Evolutionary conservation across 148 eudicot genomes (phyloP).

Genomic region (Simmondsia chinensis): DNA sequence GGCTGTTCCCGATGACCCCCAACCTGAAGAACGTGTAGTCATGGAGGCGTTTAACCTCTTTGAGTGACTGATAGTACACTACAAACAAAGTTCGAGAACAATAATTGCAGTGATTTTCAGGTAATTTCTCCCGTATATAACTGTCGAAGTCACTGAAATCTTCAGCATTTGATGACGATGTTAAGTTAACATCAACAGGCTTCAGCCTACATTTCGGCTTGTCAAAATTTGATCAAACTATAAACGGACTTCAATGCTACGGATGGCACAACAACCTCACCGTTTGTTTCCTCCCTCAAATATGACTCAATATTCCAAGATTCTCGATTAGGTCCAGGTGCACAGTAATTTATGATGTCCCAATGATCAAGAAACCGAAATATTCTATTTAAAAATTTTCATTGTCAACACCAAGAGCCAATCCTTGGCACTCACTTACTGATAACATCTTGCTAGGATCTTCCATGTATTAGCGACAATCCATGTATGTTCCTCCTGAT

Average conservation of each 20-base stretch:
- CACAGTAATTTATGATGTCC: conserved; percentile 88
- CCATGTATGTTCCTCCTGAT: no score
- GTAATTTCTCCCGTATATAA: conserved; percentile 59
- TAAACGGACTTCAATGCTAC: conserved; percentile 76
- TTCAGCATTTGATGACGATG: conserved; percentile 26
- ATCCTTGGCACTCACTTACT: conserved; percentile 46
- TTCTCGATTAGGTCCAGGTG: conserved; percentile 31
- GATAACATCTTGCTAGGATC: conserved; percentile 57
- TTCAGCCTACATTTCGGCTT: conserved; percentile 68
- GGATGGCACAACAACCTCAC: conserved; percentile 83
- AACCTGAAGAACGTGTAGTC: no score
- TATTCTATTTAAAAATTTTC: conserved; percentile 67
- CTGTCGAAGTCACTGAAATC: conserved; percentile 59
- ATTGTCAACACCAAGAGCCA: conserved; percentile 38
- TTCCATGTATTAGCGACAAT: conserved; percentile 78
- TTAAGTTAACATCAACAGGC: conserved; percentile 45
- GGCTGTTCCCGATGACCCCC: no score
- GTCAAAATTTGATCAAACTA: conserved; percentile 79
- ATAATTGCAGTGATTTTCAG: conserved; percentile 54
- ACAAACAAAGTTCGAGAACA: conserved; percentile 52
- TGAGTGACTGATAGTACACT: conserved; percentile 68
- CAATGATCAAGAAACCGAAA: conserved; percentile 91
- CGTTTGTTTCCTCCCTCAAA: conserved; percentile 61
- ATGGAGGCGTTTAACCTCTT: no score
- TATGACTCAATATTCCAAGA: conserved; percentile 32